Percentiles rank a stretch among this genome's conserved stretches.
Conservation (phyloP, 2,329 filamentous ascomycete genomes). For the Fusarium floridanum region DNA sequence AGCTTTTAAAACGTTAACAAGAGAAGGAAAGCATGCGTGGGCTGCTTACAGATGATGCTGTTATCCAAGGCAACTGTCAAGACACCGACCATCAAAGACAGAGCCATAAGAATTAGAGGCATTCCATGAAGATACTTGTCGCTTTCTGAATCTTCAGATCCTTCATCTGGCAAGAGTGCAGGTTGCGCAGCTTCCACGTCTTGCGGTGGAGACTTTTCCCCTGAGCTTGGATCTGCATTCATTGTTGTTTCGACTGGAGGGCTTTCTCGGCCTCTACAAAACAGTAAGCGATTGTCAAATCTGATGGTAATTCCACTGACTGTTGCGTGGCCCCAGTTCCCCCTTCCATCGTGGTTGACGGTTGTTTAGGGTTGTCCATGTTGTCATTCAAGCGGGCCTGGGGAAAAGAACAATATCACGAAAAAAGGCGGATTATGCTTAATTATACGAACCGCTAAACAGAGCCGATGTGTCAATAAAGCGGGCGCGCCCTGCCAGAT, state of each 20-base stretch:
- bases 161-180: neutral
- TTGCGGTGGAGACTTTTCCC: neutral
- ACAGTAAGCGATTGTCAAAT: neutral
- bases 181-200: neutral
- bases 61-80: conserved; percentile 42
- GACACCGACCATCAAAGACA: conserved; percentile 37
- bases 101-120: conserved; percentile 22
- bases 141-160: neutral
- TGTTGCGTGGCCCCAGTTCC: too few species aligned
- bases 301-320: accelerated
- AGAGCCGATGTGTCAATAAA: neutral
- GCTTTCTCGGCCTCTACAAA: neutral
- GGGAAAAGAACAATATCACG: neutral
- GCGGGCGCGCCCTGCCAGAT: neutral
- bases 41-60: conserved; percentile 33
- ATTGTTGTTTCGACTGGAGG: neutral
- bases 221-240: neutral
- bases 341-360: too few species aligned
- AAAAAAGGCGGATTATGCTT: neutral
- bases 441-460: neutral
- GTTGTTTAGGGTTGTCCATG: neutral
- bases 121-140: conserved; percentile 31
- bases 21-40: accelerated
- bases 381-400: neutral
- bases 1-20: conserved; percentile 16